Percentiles rank a stretch among this genome's conserved stretches.
phyloP scores from a whole-genome alignment of 2,329 filamentous ascomycete genomes.

The Colletotrichum higginsianum region DNA sequence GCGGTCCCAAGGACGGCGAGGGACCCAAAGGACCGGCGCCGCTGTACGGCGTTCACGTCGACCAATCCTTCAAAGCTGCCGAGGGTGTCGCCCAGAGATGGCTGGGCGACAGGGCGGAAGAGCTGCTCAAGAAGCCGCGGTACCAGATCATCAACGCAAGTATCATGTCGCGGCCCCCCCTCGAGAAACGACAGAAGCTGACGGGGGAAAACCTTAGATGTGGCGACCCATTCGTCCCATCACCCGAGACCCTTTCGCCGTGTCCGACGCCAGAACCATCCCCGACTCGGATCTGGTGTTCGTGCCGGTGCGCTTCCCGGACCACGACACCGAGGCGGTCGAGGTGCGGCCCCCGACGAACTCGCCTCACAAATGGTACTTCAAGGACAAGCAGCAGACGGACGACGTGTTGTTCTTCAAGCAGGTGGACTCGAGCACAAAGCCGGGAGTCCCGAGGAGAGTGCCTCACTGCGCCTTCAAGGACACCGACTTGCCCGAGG shows the following conservation, averaged over 20 bases:
- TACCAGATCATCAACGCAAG: slow-evolving; percentile 72
- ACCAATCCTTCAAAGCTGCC: slow-evolving; percentile 67
- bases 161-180: slow-evolving; percentile 60
- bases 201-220: slow-evolving; percentile 51
- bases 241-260: slow-evolving; percentile 64
- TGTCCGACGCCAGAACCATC: slow-evolving; percentile 66
- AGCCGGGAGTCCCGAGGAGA: slow-evolving; percentile 59
- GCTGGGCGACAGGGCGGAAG: slow-evolving; percentile 30
- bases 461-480: slow-evolving; percentile 67
- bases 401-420: slow-evolving; percentile 73
- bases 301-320: slow-evolving; percentile 42
- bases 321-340: slow-evolving; percentile 57
- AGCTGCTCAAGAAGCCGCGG: slow-evolving; percentile 55
- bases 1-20: slow-evolving; percentile 30
- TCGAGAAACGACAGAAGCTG: slow-evolving; percentile 65
- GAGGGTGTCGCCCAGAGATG: slow-evolving; percentile 37
- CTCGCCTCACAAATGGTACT: slow-evolving; percentile 66
- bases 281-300: slow-evolving; percentile 66
- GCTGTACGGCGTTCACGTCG: slow-evolving; percentile 63
- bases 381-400: slow-evolving; percentile 65
- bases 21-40: slow-evolving; percentile 34
- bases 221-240: slow-evolving; percentile 55
- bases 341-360: slow-evolving; percentile 63
- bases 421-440: slow-evolving; percentile 73
- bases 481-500: slow-evolving; percentile 60